phyloP scores from a whole-genome alignment of 2,329 filamentous ascomycete species.

The Calonectria henricotiae region DNA sequence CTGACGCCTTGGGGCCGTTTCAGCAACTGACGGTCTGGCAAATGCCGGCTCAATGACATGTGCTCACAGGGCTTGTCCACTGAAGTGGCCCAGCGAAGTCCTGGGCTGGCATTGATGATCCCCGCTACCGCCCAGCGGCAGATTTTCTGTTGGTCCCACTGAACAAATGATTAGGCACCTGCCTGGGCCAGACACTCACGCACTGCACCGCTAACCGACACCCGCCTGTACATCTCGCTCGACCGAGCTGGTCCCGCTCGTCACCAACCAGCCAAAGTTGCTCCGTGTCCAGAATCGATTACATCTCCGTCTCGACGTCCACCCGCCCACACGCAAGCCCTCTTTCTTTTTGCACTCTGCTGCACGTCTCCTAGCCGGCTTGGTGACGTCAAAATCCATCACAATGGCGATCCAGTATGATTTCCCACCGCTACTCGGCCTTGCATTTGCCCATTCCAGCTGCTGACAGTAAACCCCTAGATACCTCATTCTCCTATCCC shows the following conservation, averaged over 20 bases:
- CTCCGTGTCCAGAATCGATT: constrained; percentile 51
- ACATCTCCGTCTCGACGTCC: constrained; percentile 43
- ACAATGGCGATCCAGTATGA: constrained; percentile 66
- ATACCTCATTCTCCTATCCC: constrained; percentile 96
- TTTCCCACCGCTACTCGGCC: constrained; percentile 36
- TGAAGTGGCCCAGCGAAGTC: neutral
- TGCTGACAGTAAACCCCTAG: constrained; percentile 65
- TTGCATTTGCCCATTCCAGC: constrained; percentile 18
- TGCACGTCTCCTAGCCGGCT: constrained; percentile 49
- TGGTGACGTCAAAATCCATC: constrained; percentile 46
- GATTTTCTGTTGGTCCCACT: constrained; percentile 23
- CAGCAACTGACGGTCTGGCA: neutral
- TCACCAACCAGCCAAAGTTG: constrained; percentile 54
- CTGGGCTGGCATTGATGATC: neutral
- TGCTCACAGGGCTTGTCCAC: constrained; percentile 2
- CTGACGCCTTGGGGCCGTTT: neutral
- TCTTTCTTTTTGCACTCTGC: constrained; percentile 36
- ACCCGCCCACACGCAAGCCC: constrained; percentile 40
- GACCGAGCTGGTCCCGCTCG: constrained; percentile 44
- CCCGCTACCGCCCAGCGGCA: neutral
- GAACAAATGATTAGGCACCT: constrained; percentile 23
- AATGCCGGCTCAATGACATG: constrained; percentile 7
- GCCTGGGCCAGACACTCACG: constrained; percentile 34
- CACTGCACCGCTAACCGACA: constrained; percentile 6
- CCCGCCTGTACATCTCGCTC: constrained; percentile 6